Evolutionary conservation across 495 filamentous ascomycete genomes (phyloP).

Genomic region (Rusavskia elegans): DNA sequence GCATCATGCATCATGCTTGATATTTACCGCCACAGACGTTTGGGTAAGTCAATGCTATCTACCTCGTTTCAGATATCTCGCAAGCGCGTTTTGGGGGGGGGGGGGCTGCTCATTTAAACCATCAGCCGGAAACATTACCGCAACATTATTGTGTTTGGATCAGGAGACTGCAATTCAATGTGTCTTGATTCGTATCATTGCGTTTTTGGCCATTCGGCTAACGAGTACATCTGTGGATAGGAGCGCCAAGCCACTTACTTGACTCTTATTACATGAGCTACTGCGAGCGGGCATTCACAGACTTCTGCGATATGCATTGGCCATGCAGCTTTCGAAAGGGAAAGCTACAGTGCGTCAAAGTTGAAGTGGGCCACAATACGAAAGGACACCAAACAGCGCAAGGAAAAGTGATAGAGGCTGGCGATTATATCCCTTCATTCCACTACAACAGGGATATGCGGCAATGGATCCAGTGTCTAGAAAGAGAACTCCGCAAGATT

Average conservation of each 20-base stretch:
- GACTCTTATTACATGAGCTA: conserved; percentile 11
- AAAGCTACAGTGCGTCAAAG: conserved; percentile 25
- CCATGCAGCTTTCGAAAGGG: conserved; percentile 26
- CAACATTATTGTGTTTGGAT: no score
- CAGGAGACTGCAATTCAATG: background rate
- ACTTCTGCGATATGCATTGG: conserved; percentile 31
- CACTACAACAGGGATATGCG: background rate
- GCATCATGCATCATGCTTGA: conserved; percentile 21
- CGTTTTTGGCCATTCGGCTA: background rate
- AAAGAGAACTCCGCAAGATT: no score
- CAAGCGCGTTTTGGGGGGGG: no score
- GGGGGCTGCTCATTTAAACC: no score
- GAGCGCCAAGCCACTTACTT: background rate
- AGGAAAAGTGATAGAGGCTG: conserved; percentile 13
- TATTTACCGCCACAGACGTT: conserved; percentile 3
- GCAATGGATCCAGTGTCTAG: background rate
- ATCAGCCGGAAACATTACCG: no score
- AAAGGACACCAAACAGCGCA: conserved; percentile 24
- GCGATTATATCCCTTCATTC: conserved; percentile 13
- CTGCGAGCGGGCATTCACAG: conserved; percentile 28
- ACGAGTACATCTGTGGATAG: background rate
- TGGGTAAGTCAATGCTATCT: conserved; percentile 2
- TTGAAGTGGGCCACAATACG: conserved; percentile 23
- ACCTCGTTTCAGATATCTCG: background rate
- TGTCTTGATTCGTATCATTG: background rate